Evolutionary conservation across 2,329 filamentous ascomycete genomes (phyloP).

Genomic region (Colletotrichum sp.): DNA sequence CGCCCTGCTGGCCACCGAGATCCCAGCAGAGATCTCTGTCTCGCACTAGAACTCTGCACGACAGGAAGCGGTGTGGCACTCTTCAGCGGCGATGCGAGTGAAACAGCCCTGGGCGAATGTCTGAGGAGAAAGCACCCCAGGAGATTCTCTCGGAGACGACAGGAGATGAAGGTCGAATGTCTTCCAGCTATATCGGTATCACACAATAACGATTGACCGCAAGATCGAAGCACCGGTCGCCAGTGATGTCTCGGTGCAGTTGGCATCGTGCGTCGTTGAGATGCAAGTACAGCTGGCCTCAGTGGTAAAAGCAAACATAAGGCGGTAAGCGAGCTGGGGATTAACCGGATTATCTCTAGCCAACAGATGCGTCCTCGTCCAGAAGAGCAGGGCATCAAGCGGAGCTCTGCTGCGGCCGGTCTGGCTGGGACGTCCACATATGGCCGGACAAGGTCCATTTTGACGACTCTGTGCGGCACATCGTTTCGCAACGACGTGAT

Average conservation of each 20-base stretch:
- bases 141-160: not conserved
- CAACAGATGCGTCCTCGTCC: not conserved
- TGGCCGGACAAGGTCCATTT: not conserved
- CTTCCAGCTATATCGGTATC: not conserved
- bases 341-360: not conserved
- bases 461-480: not conserved
- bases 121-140: not conserved
- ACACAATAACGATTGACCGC: slow-evolving; percentile 2
- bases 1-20: not conserved
- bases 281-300: not conserved
- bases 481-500: not conserved
- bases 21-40: not conserved
- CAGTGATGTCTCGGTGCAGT: slow-evolving; percentile 1
- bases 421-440: not conserved
- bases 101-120: not conserved
- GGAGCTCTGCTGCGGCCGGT: not conserved
- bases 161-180: not conserved
- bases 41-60: not conserved
- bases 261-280: not conserved
- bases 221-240: slow-evolving; percentile 15
- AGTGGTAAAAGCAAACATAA: slow-evolving; percentile 6
- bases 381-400: not conserved
- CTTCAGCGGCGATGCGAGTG: slow-evolving; percentile 7
- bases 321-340: slow-evolving; percentile 6
- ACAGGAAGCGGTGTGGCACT: slow-evolving; percentile 8